phyloP scores from a whole-genome alignment of 2,329 filamentous ascomycete species.

The Fusarium subtropicale region DNA sequence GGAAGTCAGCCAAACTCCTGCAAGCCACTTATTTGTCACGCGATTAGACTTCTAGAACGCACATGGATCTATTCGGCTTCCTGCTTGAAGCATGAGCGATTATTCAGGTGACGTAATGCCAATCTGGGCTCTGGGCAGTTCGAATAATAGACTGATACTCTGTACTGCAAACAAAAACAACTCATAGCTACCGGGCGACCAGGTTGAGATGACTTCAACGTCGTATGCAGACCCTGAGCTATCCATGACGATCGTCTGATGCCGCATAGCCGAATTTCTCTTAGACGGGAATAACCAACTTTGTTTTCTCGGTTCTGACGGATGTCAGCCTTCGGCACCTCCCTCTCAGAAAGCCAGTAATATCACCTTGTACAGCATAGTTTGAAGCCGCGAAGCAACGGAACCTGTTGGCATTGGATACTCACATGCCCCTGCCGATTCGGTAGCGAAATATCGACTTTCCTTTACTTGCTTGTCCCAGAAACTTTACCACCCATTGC shows the following conservation, averaged over 20 bases:
- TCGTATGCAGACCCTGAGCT: neutral
- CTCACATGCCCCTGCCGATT: neutral
- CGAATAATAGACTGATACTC: too few relatives aligned
- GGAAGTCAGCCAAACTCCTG: neutral
- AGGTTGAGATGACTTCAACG: neutral
- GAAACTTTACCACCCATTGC: neutral
- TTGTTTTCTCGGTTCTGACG: conserved; percentile 25
- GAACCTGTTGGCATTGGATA: neutral
- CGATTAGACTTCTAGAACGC: conserved; percentile 1
- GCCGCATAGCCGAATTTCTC: conserved; percentile 9
- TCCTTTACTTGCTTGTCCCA: neutral
- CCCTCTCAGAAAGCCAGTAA: neutral
- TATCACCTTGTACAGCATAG: conserved; percentile 7
- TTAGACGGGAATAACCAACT: conserved; percentile 12
- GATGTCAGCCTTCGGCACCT: conserved; percentile 19
- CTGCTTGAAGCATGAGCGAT: neutral
- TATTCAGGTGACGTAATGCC: conserved; percentile 1
- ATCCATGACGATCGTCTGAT: conserved; percentile 13
- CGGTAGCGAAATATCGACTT: conserved; percentile 10
- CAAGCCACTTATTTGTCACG: neutral
- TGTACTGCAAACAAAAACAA: neutral
- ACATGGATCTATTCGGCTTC: neutral
- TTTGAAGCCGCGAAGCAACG: neutral
- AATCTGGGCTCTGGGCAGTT: neutral
- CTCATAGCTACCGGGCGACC: neutral